These are phyloP conservation scores for Cryptococcus sp. DNA, from an alignment of 1,284 basidiomycete genomes.

Conservation along the genomic window DNA sequence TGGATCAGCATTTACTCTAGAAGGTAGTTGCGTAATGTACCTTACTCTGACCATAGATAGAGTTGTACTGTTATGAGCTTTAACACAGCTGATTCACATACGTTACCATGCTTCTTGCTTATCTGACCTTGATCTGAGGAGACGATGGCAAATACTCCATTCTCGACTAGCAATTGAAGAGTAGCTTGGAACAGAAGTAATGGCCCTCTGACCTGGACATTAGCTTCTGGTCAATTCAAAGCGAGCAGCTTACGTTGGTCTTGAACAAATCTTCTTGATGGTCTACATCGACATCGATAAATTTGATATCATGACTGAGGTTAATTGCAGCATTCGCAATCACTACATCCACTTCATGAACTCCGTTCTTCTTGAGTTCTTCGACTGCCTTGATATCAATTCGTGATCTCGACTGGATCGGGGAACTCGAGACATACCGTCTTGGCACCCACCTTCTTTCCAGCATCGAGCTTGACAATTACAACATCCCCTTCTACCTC, in stretches of 20 bases:
- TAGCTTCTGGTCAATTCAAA: no score
- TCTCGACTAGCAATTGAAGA: conserved; percentile 3
- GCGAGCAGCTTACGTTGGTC: conserved; percentile 5
- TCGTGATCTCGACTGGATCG: no score
- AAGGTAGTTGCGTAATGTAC: conserved; percentile 3
- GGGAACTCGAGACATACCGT: not conserved
- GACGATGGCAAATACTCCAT: conserved; percentile 16
- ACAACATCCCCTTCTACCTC: conserved; percentile 5
- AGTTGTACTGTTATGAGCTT: not conserved
- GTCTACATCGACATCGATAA: conserved; percentile 1
- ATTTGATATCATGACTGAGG: not conserved
- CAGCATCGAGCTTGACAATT: conserved; percentile 10
- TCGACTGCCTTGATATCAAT: conserved; percentile 7
- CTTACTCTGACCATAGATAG: conserved; percentile 13
- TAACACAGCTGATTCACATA: not conserved
- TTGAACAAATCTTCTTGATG: conserved; percentile 2
- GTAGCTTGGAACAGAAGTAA: conserved; percentile 20
- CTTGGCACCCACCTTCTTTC: conserved; percentile 2
- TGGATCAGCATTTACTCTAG: not conserved
- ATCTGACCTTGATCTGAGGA: conserved; percentile 12
- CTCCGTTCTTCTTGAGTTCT: conserved; percentile 11
- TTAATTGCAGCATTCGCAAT: conserved; percentile 21
- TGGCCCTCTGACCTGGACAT: conserved; percentile 10
- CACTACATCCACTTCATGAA: conserved; percentile 14
- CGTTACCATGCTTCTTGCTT: conserved; percentile 1